Evolutionary conservation across 2,329 filamentous ascomycete genomes (phyloP).

Genomic region (Hymenoscyphus fructigenus): DNA sequence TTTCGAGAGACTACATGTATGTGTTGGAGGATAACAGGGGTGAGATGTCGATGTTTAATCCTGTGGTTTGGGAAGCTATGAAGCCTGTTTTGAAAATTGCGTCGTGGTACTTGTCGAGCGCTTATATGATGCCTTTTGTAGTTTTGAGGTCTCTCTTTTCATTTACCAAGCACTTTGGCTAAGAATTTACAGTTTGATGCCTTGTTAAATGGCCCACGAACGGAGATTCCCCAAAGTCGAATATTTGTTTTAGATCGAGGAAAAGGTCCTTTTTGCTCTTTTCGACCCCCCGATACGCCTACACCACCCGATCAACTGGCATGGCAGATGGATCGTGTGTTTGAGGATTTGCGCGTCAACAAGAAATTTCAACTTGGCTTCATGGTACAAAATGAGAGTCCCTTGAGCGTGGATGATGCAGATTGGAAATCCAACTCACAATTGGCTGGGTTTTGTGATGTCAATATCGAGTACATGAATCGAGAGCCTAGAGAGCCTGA

Average conservation of each 20-base stretch:
- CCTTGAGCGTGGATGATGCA: too few species aligned
- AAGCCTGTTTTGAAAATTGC: background rate
- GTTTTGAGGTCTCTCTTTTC: background rate
- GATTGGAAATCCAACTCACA: too few species aligned
- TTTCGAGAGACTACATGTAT: background rate
- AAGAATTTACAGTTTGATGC: background rate
- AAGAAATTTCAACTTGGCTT: background rate
- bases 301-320: background rate
- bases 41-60: background rate
- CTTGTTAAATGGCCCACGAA: background rate
- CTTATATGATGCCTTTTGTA: background rate
- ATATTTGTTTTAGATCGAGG: too few species aligned
- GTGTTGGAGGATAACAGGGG: background rate
- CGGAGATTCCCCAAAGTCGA: background rate
- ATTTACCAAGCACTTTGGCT: background rate
- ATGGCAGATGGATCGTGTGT: background rate
- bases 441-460: too few species aligned
- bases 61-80: background rate
- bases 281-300: background rate
- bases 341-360: background rate
- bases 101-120: background rate
- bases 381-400: background rate
- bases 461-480: background rate
- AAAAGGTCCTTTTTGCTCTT: background rate
- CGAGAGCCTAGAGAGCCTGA: background rate